phyloP scores from a whole-genome alignment of 305 asterid genomes.

The Coffea humblotiana region DNA sequence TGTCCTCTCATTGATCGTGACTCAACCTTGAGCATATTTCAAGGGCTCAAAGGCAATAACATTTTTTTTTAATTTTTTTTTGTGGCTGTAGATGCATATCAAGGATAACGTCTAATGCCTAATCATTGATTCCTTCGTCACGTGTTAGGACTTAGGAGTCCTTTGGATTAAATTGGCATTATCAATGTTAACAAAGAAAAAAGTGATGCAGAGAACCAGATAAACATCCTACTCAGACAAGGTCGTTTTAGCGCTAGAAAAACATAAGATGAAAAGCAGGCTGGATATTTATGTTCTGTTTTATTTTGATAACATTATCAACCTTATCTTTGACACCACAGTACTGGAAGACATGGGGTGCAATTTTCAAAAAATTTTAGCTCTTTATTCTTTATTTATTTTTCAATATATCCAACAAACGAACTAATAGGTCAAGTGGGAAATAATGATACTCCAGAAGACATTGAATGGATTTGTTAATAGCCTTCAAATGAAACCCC shows the following conservation, averaged over 20 bases:
- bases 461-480: background rate
- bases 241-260: background rate
- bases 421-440: background rate
- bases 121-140: background rate
- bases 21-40: background rate
- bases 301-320: background rate
- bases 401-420: background rate
- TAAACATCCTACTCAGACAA: background rate
- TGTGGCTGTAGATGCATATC: background rate
- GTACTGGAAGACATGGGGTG: background rate
- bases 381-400: background rate
- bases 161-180: background rate
- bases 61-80: background rate
- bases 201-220: background rate
- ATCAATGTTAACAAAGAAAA: conserved; percentile 1
- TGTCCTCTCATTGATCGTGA: conserved; percentile 13
- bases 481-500: conserved; percentile 8
- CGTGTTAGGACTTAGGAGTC: background rate
- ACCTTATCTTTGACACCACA: background rate
- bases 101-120: too few species aligned
- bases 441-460: background rate
- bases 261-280: background rate
- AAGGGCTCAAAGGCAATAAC: background rate
- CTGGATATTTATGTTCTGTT: background rate
- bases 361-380: background rate